phyloP scores from a whole-genome alignment of 2,329 filamentous ascomycete genomes.

The Cladosporium sphaerospermum region DNA sequence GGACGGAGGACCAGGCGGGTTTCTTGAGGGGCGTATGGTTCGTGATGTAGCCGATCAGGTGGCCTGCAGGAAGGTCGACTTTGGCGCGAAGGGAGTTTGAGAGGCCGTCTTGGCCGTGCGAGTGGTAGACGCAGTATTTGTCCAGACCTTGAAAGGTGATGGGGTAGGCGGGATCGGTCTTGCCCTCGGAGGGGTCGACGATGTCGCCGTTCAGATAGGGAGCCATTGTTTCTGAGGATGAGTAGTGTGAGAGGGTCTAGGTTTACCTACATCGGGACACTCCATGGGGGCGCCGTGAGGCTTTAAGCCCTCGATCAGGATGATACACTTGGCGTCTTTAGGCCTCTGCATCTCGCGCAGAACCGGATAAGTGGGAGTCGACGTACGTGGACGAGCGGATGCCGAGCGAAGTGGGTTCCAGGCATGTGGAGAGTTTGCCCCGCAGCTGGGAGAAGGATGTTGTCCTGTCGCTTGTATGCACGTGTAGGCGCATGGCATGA shows the following conservation, averaged over 20 bases:
- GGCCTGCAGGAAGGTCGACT: constrained; percentile 44
- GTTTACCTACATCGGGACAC: not conserved
- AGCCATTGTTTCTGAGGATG: constrained; percentile 2
- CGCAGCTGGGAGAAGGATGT: not conserved
- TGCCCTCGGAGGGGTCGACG: constrained; percentile 7
- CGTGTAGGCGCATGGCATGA: no score
- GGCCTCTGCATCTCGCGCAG: constrained; percentile 6
- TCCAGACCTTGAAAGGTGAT: constrained; percentile 8
- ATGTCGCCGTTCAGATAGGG: constrained; percentile 10
- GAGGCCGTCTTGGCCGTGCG: constrained; percentile 9
- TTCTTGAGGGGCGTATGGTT: constrained; percentile 36
- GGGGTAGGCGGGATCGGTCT: constrained; percentile 11
- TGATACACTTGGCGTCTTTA: constrained; percentile 2
- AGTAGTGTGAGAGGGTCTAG: not conserved
- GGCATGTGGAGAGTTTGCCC: constrained; percentile 7
- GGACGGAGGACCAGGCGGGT: constrained; percentile 48
- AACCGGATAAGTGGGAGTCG: constrained; percentile 3
- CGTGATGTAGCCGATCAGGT: constrained; percentile 47
- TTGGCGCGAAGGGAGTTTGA: constrained; percentile 39
- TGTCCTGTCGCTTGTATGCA: not conserved
- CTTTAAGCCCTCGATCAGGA: constrained; percentile 2
- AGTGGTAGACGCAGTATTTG: constrained; percentile 9
- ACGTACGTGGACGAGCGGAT: constrained; percentile 10
- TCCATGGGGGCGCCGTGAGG: not conserved
- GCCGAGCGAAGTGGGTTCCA: constrained; percentile 1